Evolutionary conservation across 2,329 filamentous ascomycete species (phyloP), one percentile per base, ranked within the genome.

Genomic region (Ascochyta viciae-villosae): DNA sequence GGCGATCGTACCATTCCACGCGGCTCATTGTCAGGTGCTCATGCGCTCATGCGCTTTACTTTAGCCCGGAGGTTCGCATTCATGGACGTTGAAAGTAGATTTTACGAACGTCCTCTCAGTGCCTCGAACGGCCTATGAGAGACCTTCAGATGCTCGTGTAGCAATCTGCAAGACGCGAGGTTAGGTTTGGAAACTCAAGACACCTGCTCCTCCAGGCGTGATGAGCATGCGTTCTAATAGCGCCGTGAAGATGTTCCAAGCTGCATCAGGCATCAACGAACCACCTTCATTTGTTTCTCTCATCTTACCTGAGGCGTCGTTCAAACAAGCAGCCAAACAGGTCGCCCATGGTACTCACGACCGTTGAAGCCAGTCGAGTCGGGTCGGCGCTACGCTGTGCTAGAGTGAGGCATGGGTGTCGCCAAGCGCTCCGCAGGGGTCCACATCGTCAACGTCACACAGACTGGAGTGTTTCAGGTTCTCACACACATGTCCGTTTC

Each of bases 381-480:
- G 35, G 13, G 19, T 38, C 24, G 39, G 41, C 41, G 37, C 53
- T 55, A 50, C 41, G 29, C 19, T 39, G 13, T 39, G 37, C 37
- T 40, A n/a, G 24, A 38, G 42, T 34, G n/a, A 38, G 34, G 50
- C 51, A 54, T 22, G 45, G 45, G 27, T 29, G 27, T 37, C 15
- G 33, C 43, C 43, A 47, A 53, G 51, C 42, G 42, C 44, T 31
- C 34, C 24, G 33, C 34, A 16, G 8, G 39, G 44, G 38, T 41
- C 44, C 51, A 48, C 51, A 27, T 54, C 34, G 40, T 41, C 24
- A 33, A 54, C 45, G 40, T 49, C 45, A 54, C 43, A 43, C 46
- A 37, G 42, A 56, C 40, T 40, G 40, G 39, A 42, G 41, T 54
- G 57, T 60, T 60, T 57, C 57, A 60, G 40, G 37, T 39, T 54